phyloP scores from a whole-genome alignment of 352 stramenopile species.

The Aphanomyces stellatus region DNA sequence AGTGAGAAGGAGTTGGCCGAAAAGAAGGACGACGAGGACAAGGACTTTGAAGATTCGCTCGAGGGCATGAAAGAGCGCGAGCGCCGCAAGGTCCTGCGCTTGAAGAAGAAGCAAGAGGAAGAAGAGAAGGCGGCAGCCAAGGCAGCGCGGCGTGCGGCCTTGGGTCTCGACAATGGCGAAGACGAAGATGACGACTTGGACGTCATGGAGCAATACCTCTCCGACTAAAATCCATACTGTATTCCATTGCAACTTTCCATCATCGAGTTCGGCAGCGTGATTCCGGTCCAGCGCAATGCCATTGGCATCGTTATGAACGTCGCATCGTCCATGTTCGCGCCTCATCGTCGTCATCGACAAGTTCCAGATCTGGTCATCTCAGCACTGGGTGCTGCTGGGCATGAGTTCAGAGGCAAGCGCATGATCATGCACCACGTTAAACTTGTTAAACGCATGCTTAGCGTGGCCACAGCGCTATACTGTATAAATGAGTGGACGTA shows the following conservation, averaged over 20 bases:
- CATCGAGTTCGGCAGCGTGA: not conserved
- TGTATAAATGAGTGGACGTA: no score
- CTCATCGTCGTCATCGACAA: no score
- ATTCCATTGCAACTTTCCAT: not conserved
- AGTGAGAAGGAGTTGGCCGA: conserved; percentile 44
- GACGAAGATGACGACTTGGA: conserved; percentile 53
- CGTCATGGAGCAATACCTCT: conserved; percentile 30
- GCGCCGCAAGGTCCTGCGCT: conserved; percentile 55
- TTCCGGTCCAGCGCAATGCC: no score
- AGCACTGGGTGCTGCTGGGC: no score
- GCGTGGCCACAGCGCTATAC: no score
- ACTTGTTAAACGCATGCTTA: no score
- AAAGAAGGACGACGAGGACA: conserved; percentile 27
- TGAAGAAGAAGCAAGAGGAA: conserved; percentile 40
- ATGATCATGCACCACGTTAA: no score
- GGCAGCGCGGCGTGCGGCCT: not conserved
- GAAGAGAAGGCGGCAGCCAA: conserved; percentile 22
- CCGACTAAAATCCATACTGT: conserved; percentile 17
- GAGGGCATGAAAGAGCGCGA: conserved; percentile 73
- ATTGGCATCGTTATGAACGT: no score
- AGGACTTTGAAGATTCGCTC: conserved; percentile 23
- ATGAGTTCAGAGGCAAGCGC: no score
- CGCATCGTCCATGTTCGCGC: no score
- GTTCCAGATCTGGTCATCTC: no score
- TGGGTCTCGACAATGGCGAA: conserved; percentile 32